These are phyloP conservation scores for Neurospora sp. DNA, from an alignment of 495 filamentous ascomycete genomes.

Conservation along the genomic window DNA sequence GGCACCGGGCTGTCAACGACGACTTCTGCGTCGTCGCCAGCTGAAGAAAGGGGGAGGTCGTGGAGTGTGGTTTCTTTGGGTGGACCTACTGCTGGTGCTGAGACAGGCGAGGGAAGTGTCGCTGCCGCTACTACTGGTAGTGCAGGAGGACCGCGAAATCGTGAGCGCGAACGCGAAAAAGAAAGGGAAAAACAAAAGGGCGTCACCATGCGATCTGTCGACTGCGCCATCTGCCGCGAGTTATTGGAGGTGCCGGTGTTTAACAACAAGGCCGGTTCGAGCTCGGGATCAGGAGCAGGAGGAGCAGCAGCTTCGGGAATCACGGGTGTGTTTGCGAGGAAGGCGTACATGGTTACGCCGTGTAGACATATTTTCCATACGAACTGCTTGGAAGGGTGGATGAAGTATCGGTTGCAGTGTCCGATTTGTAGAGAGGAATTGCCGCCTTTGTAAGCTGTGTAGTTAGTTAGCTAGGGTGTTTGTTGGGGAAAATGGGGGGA, in stretches of 20 bases:
- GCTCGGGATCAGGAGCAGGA: too few species aligned
- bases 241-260: slow-evolving; percentile 80
- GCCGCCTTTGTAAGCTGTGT: slow-evolving; percentile 54
- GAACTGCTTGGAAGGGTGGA: slow-evolving; percentile 89
- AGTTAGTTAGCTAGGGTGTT: background rate
- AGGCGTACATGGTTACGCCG: slow-evolving; percentile 92
- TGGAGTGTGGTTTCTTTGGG: slow-evolving; percentile 6
- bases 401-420: slow-evolving; percentile 84
- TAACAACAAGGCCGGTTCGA: slow-evolving; percentile 22
- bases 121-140: background rate
- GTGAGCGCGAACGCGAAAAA: slow-evolving; percentile 21
- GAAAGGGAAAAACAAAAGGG: slow-evolving; percentile 38
- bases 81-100: background rate
- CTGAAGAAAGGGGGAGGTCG: slow-evolving; percentile 12
- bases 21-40: slow-evolving; percentile 11
- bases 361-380: slow-evolving; percentile 96
- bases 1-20: slow-evolving; percentile 15
- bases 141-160: slow-evolving; percentile 2
- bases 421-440: slow-evolving; percentile 89
- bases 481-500: background rate
- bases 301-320: slow-evolving; percentile 32
- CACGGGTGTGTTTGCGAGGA: slow-evolving; percentile 61
- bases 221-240: slow-evolving; percentile 94
- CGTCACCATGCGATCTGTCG: slow-evolving; percentile 39
- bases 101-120: background rate